Evolutionary conservation across 2,329 filamentous ascomycete genomes (phyloP).

Genomic region (Aquanectria penicillioides): DNA sequence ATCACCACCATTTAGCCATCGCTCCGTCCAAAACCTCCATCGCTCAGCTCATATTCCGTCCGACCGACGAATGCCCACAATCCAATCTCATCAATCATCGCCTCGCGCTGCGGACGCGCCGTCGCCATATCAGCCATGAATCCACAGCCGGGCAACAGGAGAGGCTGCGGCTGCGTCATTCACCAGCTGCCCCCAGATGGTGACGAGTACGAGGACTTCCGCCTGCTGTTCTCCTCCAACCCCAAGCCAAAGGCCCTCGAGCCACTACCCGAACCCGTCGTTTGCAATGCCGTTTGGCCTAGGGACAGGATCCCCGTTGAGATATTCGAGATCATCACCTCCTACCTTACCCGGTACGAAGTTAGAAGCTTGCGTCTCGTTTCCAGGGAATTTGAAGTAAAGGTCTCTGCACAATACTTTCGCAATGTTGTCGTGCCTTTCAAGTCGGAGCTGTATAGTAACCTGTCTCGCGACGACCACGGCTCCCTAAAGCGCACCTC

Average conservation of each 20-base stretch:
- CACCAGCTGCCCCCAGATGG: too few species aligned
- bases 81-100: neutral
- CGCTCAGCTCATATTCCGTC: conserved; percentile 3
- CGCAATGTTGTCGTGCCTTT: conserved; percentile 73
- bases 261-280: neutral
- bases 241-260: neutral
- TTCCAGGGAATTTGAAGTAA: conserved; percentile 64
- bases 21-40: neutral
- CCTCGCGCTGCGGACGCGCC: neutral
- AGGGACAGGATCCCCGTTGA: conserved; percentile 63
- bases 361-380: conserved; percentile 71
- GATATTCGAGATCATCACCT: conserved; percentile 67
- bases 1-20: conserved; percentile 2
- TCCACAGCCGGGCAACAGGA: conserved; percentile 9
- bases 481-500: conserved; percentile 36
- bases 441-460: conserved; percentile 68
- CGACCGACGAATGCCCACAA: conserved; percentile 6
- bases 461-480: conserved; percentile 35
- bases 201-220: too few species aligned
- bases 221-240: conserved; percentile 14
- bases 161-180: too few species aligned
- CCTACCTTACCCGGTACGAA: conserved; percentile 65
- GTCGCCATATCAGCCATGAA: neutral
- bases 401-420: conserved; percentile 68
- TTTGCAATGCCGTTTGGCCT: conserved; percentile 43